Conservation (phyloP, 139 green algal genomes). For the Chlamydomonas schloesseri region DNA sequence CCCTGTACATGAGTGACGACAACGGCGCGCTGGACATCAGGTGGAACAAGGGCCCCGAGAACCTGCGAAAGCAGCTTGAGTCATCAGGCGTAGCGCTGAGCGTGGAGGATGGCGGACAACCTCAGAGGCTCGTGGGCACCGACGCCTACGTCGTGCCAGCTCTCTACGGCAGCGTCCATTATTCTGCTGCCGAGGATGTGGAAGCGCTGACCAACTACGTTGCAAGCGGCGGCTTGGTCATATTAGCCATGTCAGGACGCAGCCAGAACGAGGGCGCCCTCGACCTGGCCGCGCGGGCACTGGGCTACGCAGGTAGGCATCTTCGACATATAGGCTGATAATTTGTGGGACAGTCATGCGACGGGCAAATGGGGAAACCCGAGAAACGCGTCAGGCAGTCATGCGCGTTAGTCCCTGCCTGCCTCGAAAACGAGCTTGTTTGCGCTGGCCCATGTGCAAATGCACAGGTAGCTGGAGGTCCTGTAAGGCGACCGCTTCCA, state of each 20-base stretch:
- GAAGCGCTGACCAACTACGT: background rate
- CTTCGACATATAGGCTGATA: too few species aligned
- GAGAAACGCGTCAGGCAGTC: background rate
- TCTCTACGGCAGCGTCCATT: background rate
- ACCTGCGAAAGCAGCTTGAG: too few species aligned
- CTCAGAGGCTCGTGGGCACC: background rate
- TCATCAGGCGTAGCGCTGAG: too few species aligned
- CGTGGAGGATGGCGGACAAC: too few species aligned
- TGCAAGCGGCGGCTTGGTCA: background rate
- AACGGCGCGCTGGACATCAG: too few species aligned
- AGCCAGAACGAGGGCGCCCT: background rate
- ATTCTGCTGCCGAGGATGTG: background rate
- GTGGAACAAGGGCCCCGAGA: too few species aligned
- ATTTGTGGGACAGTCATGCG: too few species aligned
- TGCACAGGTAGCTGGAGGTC: background rate
- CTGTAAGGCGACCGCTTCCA: background rate
- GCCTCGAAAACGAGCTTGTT: background rate
- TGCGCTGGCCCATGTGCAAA: background rate
- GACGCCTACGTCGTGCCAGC: slow-evolving; percentile 27
- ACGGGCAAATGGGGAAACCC: background rate
- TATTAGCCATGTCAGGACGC: background rate
- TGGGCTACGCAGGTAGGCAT: slow-evolving; percentile 1
- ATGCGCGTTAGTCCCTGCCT: too few species aligned
- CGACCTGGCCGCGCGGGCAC: background rate
- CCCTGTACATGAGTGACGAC: too few species aligned